These are phyloP conservation scores for Candida manassasensis DNA, from an alignment of 805 yeast genomes.

Conservation along the genomic window DNA sequence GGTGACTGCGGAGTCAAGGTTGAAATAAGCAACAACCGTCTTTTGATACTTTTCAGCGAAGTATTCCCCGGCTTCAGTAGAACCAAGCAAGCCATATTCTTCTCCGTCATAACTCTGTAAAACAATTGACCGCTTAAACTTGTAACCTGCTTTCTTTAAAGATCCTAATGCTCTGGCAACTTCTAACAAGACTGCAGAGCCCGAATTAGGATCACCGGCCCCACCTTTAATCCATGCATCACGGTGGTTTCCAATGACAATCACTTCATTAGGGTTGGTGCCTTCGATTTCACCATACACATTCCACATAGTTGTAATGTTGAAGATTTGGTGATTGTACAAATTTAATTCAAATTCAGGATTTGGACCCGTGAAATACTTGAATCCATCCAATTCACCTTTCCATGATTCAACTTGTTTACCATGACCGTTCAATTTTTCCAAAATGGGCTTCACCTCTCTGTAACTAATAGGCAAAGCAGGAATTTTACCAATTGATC, in stretches of 20 bases:
- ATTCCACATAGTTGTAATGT: conserved; percentile 38
- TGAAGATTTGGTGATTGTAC: conserved; percentile 36
- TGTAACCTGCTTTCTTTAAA: conserved; percentile 32
- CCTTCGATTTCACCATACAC: conserved; percentile 44
- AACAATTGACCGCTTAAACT: conserved; percentile 35
- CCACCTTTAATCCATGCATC: conserved; percentile 48
- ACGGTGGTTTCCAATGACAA: conserved; percentile 41
- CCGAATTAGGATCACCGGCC: conserved; percentile 45
- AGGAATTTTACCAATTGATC: conserved; percentile 36
- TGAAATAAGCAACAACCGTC: conserved; percentile 47
- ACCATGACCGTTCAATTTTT: conserved; percentile 36
- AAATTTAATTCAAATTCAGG: conserved; percentile 33
- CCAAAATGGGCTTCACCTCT: conserved; percentile 41
- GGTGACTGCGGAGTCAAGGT: conserved; percentile 47
- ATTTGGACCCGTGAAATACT: conserved; percentile 38
- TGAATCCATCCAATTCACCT: conserved; percentile 38
- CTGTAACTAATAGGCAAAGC: conserved; percentile 41
- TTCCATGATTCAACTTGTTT: conserved; percentile 29
- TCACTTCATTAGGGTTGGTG: conserved; percentile 32
- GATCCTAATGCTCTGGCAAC: conserved; percentile 40
- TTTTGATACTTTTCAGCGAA: conserved; percentile 34
- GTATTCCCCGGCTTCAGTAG: conserved; percentile 54
- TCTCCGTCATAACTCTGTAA: conserved; percentile 42
- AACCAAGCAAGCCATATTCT: conserved; percentile 50
- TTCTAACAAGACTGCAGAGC: conserved; percentile 39